Percentiles rank a stretch among this genome's conserved stretches.
Conservation (phyloP, 495 filamentous ascomycete genomes). For the Lineolata rhizophorae region DNA sequence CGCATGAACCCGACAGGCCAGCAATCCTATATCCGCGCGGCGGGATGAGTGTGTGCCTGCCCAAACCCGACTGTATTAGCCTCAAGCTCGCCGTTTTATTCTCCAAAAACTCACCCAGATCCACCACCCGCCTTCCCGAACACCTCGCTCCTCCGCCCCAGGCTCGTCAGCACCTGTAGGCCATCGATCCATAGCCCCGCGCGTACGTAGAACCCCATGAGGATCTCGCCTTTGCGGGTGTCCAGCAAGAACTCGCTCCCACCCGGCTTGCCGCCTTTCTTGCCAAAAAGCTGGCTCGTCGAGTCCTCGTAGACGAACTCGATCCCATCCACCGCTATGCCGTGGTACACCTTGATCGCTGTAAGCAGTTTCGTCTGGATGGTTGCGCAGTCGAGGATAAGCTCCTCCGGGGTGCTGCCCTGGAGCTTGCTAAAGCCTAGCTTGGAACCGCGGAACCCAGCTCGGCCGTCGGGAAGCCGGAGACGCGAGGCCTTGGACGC, state of each 20-base stretch:
- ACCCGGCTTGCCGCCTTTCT: conserved; percentile 49
- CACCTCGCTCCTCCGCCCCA: conserved; percentile 62
- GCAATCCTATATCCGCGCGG: conserved; percentile 77
- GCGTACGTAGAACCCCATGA: conserved; percentile 71
- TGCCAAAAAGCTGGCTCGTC: conserved; percentile 76
- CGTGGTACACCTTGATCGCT: conserved; percentile 57
- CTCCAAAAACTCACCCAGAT: conserved; percentile 39
- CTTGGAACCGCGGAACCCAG: conserved; percentile 53
- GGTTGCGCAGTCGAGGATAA: conserved; percentile 46
- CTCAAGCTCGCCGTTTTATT: conserved; percentile 10
- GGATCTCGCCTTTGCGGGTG: conserved; percentile 60
- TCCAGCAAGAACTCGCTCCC: conserved; percentile 67
- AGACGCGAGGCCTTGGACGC: conserved; percentile 45
- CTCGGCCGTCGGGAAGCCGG: conserved; percentile 52
- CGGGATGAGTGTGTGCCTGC: conserved; percentile 70
- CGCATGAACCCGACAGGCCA: conserved; percentile 68
- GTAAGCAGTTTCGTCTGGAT: conserved; percentile 52
- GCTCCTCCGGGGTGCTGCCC: conserved; percentile 46
- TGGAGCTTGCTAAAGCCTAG: conserved; percentile 54
- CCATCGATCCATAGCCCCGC: conserved; percentile 75
- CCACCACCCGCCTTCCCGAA: conserved; percentile 72
- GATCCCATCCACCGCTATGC: conserved; percentile 56
- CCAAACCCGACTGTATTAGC: conserved; percentile 2
- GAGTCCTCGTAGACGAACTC: conserved; percentile 88
- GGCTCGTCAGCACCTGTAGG: conserved; percentile 73